Evolutionary conservation across 768 basidiomycete genomes (phyloP).

Genomic region (Coprinopsis strossmayeri): DNA sequence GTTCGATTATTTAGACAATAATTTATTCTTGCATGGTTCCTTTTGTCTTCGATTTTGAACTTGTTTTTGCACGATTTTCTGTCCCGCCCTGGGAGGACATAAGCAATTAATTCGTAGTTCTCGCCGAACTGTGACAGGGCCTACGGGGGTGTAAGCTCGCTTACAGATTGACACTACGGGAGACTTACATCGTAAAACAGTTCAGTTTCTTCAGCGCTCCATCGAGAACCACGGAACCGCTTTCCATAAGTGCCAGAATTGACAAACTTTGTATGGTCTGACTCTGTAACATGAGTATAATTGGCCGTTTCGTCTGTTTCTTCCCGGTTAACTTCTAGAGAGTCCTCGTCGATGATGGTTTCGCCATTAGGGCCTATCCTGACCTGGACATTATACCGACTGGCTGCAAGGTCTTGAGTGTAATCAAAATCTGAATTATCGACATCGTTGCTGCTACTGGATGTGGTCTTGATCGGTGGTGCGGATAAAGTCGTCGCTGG

Average conservation of each 20-base stretch:
- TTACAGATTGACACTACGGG: neutral
- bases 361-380: conserved; percentile 84
- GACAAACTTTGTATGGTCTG: conserved; percentile 77
- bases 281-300: conserved; percentile 77
- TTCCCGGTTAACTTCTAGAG: conserved; percentile 71
- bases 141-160: conserved; percentile 32
- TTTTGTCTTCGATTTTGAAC: conserved; percentile 85
- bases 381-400: conserved; percentile 79
- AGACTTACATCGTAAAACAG: conserved; percentile 72
- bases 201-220: conserved; percentile 89
- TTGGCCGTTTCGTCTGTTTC: conserved; percentile 61
- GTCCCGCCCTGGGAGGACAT: conserved; percentile 77
- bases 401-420: conserved; percentile 52
- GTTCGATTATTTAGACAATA: conserved; percentile 66
- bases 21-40: conserved; percentile 70
- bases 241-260: conserved; percentile 81
- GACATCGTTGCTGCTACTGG: conserved; percentile 27
- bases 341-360: conserved; percentile 81
- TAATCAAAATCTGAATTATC: conserved; percentile 67
- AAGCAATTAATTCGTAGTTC: conserved; percentile 89
- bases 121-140: conserved; percentile 87
- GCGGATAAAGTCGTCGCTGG: neutral
- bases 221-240: conserved; percentile 74
- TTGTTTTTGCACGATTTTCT: conserved; percentile 90
- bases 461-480: conserved; percentile 13